phyloP scores from a whole-genome alignment of 2,329 filamentous ascomycete genomes.

The Didymosphaeria variabile region DNA sequence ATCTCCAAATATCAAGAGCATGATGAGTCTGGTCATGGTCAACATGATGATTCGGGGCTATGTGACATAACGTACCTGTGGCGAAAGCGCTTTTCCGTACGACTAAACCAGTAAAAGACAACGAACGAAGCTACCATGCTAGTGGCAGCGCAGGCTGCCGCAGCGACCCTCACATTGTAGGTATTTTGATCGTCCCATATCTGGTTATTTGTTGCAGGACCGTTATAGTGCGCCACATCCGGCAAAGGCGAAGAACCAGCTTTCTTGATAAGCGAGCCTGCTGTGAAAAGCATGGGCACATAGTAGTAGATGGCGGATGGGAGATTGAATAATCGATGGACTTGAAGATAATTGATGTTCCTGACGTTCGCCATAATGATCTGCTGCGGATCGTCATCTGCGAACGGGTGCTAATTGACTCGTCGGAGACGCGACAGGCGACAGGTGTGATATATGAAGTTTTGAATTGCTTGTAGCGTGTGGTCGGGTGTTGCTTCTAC shows the following conservation, averaged over 20 bases:
- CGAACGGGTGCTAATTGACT: slow-evolving; percentile 5
- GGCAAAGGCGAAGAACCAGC: slow-evolving; percentile 18
- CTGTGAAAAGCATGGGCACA: neutral
- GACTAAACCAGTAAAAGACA: slow-evolving; percentile 75
- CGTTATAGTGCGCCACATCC: slow-evolving; percentile 15
- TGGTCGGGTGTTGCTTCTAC: slow-evolving; percentile 16
- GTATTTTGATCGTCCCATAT: slow-evolving; percentile 30
- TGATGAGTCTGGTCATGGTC: slow-evolving; percentile 67
- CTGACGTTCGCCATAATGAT: slow-evolving; percentile 6
- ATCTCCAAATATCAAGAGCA: slow-evolving; percentile 77
- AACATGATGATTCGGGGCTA: neutral
- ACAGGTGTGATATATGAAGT: slow-evolving; percentile 5
- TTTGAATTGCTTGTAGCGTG: slow-evolving; percentile 5
- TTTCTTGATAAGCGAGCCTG: slow-evolving; percentile 5
- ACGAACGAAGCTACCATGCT: slow-evolving; percentile 66
- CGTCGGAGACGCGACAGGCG: neutral
- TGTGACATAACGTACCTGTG: slow-evolving; percentile 66
- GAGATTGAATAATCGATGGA: neutral
- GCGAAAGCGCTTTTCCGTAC: slow-evolving; percentile 77
- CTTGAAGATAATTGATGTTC: neutral
- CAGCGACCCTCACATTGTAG: slow-evolving; percentile 45
- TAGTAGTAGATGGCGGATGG: neutral
- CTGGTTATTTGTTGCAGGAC: neutral
- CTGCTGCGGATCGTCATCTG: slow-evolving; percentile 1
- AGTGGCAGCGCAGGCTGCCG: slow-evolving; percentile 51